A percentile compares a stretch with the other conserved stretches of the same genome.
phyloP scores from a whole-genome alignment of 768 basidiomycete species.

The Lenzites betulinus region DNA sequence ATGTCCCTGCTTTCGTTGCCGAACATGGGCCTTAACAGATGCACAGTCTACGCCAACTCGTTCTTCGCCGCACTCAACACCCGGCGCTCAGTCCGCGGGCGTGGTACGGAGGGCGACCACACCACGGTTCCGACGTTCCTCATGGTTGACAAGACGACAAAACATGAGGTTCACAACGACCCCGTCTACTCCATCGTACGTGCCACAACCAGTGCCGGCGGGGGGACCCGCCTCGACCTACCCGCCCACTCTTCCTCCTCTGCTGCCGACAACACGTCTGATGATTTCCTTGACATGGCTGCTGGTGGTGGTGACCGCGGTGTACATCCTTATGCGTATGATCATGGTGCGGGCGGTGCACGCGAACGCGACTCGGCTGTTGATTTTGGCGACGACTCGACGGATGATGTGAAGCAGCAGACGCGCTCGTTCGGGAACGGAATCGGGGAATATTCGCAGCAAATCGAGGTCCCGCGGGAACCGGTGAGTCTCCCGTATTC shows the following conservation, averaged over 20 bases:
- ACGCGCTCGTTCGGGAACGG: neutral
- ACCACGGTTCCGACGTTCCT: slow-evolving; percentile 32
- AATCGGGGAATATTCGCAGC: slow-evolving; percentile 4
- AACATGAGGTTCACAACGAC: slow-evolving; percentile 17
- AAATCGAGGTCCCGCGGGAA: slow-evolving; percentile 14
- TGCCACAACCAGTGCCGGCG: neutral
- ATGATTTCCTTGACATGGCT: neutral
- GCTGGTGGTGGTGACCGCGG: neutral
- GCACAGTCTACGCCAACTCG: slow-evolving; percentile 59
- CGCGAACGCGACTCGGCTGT: no score
- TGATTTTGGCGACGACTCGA: no score
- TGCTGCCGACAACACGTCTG: neutral
- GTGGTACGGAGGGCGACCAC: slow-evolving; percentile 50
- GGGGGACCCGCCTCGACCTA: no score
- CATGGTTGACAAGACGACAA: slow-evolving; percentile 31
- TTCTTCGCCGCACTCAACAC: slow-evolving; percentile 73
- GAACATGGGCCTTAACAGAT: neutral
- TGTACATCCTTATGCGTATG: no score
- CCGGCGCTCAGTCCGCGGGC: slow-evolving; percentile 52
- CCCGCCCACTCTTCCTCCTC: no score
- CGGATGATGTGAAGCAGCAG: no score
- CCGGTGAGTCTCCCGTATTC: slow-evolving; percentile 2
- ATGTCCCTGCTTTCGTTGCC: neutral
- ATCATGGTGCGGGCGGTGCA: no score
- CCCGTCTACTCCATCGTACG: slow-evolving; percentile 17